Evolutionary conservation across 495 filamentous ascomycete species (phyloP).

Genomic region (Hyphodiscus hymeniophilus): DNA sequence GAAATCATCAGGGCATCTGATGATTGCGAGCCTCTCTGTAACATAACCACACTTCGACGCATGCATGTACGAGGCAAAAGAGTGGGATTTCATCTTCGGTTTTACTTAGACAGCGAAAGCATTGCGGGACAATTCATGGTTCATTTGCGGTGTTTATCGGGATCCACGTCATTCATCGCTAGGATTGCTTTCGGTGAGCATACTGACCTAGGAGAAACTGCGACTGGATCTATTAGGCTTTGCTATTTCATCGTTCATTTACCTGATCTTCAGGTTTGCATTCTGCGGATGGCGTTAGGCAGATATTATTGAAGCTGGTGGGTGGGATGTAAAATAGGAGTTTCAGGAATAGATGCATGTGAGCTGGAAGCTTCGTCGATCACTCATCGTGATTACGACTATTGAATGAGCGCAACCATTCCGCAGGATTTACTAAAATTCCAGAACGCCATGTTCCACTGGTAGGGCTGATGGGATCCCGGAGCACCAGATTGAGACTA

Average conservation of each 20-base stretch:
- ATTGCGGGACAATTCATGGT: conserved; percentile 14
- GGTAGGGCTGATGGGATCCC: too few species aligned
- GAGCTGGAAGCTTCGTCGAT: not conserved
- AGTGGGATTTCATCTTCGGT: conserved; percentile 23
- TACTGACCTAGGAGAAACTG: not conserved
- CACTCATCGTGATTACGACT: not conserved
- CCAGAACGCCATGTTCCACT: too few species aligned
- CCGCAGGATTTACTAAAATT: too few species aligned
- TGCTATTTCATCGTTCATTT: conserved; percentile 17
- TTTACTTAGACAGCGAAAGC: conserved; percentile 26
- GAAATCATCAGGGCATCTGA: conserved; percentile 21
- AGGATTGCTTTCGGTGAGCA: not conserved
- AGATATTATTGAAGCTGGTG: not conserved
- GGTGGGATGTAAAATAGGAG: conserved; percentile 14
- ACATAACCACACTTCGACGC: conserved; percentile 16
- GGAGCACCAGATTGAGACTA: too few species aligned
- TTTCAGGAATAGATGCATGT: conserved; percentile 15
- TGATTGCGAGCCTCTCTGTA: conserved; percentile 10
- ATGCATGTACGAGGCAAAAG: conserved; percentile 12
- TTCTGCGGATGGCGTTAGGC: conserved; percentile 18
- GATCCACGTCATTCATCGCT: conserved; percentile 4
- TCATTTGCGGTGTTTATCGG: conserved; percentile 14
- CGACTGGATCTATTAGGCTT: conserved; percentile 1
- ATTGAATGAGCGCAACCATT: too few species aligned
- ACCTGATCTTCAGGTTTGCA: conserved; percentile 22